Evolutionary conservation across 2,329 filamentous ascomycete species (phyloP).

Genomic region (Exophiala sp.): DNA sequence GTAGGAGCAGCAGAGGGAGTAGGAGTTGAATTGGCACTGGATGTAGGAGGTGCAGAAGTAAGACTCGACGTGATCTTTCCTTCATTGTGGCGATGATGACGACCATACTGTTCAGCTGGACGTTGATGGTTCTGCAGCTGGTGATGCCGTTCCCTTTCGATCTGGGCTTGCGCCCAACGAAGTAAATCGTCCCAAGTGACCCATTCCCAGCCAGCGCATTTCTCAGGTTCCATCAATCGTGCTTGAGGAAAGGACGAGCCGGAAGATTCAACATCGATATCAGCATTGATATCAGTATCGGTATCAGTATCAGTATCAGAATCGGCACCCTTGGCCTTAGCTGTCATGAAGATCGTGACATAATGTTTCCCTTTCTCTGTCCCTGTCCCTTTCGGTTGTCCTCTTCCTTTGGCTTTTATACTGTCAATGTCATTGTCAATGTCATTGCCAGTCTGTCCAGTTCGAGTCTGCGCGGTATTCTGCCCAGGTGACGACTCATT

Average conservation of each 20-base stretch:
- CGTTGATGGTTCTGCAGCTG: not conserved
- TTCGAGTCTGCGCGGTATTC: not conserved
- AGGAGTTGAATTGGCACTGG: too few relatives aligned
- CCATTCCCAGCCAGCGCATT: slow-evolving; percentile 54
- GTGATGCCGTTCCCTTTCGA: not conserved
- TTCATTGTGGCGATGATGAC: too few relatives aligned
- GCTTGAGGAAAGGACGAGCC: slow-evolving; percentile 40
- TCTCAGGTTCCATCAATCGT: slow-evolving; percentile 43
- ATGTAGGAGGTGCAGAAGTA: too few relatives aligned
- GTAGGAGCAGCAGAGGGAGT: too few relatives aligned
- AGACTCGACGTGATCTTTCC: too few relatives aligned
- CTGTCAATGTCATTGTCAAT: not conserved
- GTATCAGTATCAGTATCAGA: slow-evolving; percentile 27
- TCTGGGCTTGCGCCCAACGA: slow-evolving; percentile 32
- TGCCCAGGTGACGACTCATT: too few relatives aligned
- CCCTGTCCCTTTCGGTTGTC: not conserved
- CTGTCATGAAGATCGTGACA: slow-evolving; percentile 63
- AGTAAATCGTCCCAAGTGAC: slow-evolving; percentile 45
- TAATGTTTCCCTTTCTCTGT: slow-evolving; percentile 59
- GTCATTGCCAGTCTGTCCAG: too few relatives aligned
- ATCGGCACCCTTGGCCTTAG: slow-evolving; percentile 43
- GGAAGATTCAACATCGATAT: slow-evolving; percentile 25
- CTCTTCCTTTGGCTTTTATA: slow-evolving; percentile 32
- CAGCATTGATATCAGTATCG: not conserved
- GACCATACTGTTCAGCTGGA: too few relatives aligned